Percentiles rank a stretch among this genome's conserved stretches.
Evolutionary conservation across 306 rosid genomes (phyloP).

Genomic region (Glycine soja): DNA sequence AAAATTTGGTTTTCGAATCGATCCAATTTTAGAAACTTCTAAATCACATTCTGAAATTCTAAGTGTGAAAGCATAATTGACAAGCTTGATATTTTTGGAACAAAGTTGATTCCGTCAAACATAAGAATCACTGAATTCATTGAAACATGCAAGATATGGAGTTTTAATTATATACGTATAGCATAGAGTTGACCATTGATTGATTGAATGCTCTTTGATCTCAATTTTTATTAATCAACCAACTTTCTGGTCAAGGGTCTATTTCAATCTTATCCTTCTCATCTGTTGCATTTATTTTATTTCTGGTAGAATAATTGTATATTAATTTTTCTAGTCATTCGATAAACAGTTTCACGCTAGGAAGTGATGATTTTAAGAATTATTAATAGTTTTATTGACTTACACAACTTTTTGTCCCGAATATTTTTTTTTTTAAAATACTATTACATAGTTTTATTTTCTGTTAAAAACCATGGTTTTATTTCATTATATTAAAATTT

Average conservation of each 20-base stretch:
- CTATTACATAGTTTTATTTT: no score
- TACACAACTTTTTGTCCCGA: no score
- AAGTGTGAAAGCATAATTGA: constrained; percentile 25
- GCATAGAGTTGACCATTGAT: constrained; percentile 47
- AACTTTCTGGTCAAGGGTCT: constrained; percentile 50
- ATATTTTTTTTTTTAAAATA: not conserved
- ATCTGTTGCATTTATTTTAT: constrained; percentile 3
- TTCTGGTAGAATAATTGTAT: not conserved
- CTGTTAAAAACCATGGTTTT: no score
- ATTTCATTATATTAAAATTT: no score
- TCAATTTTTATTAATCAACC: constrained; percentile 28
- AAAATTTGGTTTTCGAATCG: not conserved
- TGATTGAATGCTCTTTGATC: not conserved
- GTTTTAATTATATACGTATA: constrained; percentile 8
- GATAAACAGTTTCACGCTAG: not conserved
- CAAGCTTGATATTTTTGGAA: not conserved
- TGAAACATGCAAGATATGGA: not conserved
- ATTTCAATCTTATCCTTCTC: constrained; percentile 1
- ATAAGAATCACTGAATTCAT: constrained; percentile 10
- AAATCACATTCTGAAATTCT: not conserved
- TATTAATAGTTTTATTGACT: not conserved
- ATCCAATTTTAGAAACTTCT: constrained; percentile 5
- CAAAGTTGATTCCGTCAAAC: constrained; percentile 30
- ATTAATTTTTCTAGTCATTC: constrained; percentile 4
- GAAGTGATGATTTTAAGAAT: not conserved